Evolutionary conservation across 306 rosid species (phyloP), one percentile per base, ranked within the genome.

Genomic region (Alnus glutinosa): DNA sequence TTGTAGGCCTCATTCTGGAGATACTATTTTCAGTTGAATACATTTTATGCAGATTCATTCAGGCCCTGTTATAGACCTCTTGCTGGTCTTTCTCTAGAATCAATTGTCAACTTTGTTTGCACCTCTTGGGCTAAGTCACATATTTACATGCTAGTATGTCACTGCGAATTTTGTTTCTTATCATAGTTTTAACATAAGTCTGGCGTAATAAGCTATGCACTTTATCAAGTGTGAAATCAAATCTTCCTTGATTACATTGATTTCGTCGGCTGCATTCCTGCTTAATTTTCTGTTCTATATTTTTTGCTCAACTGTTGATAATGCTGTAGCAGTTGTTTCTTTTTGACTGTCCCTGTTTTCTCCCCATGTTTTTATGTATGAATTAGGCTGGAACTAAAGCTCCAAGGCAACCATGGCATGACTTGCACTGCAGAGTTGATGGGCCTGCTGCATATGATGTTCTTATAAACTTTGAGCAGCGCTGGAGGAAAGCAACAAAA

Each of bases 371-470:
- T 72, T 72, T 79, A 58, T 83, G 58, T 73, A 72, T 81, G 55
- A 63, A 63, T 71, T 81, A 95, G 99, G 77, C 92, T 87, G 97
- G 94, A 82, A 79, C 84, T 57, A 91, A 79, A 85, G 90, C 82
- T 82, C 99, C 99, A 58, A 84, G 99, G 86, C 83, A 96, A 87
- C 99, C 99, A 37, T 96, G 99, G 99, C 99, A 96, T 86, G 99
- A 96, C 84, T 83, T 88, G 88, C 99, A 96, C 82, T 85, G 96
- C 87, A 89, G 90, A 88, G 86, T 96, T 73, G 98, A 96, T 16
- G 99, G 98, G 70, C 97, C 97, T 75, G 97, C 98, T 78, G 99
- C 99, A 42, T 96, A 93, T 63, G 99, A 96, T 85, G 83, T 93
- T 88, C 96, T 96, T 76, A 78, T 91, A 78, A 93, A 96, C 87